Evolutionary conservation across 2,329 filamentous ascomycete species (phyloP), one percentile per base, ranked within the genome.

Genomic region (Microcyclospora pomicola): DNA sequence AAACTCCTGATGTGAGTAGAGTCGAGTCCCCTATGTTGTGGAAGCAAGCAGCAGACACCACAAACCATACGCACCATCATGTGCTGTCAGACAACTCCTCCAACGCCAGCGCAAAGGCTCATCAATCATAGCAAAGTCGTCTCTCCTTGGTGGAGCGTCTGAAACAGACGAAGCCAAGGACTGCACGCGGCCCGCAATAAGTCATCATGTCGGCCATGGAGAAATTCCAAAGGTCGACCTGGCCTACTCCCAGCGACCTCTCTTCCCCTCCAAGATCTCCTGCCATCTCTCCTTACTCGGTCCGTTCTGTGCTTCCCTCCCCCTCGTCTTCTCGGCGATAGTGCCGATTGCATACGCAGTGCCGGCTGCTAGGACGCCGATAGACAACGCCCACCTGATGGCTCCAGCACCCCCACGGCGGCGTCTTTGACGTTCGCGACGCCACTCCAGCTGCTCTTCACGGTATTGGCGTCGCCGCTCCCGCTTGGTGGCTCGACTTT

Each of bases 291-390:
- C 10, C 19, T 15, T 14, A n/a, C 30, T 33, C 10, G 9, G 31
- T 42, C 48, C 43, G 36, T 40, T 44, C 31, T 42, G 41, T 31
- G 38, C 42, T 34, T 41, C 40, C 34, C 47, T 45, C 38, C 44
- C 41, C 35, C 45, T 47, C 12, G 43, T 39, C 30, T 35, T 35
- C 47, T 80, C 75, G 1, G 63, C 62, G n/a, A 75, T 60, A 11
- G 75, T 66, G 7, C 75, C 74, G 14, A 73, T 58, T 1, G 67
- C 68, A 49, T 80, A 82, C 1, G 69, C 68, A 2, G 70, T 58
- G 1, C 68, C 73, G 1, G 66, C 72, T 2, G 74, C 60, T 57
- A 68, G 73, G 0, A 62, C 63, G 2, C 72, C 73, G 1, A 73
- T 72, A 0, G 75, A 45, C 2, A 72, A 43, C 15, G 74, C 47